Evolutionary conservation across 2,329 filamentous ascomycete species (phyloP).

Genomic region (Ophiosphaerella narmari): DNA sequence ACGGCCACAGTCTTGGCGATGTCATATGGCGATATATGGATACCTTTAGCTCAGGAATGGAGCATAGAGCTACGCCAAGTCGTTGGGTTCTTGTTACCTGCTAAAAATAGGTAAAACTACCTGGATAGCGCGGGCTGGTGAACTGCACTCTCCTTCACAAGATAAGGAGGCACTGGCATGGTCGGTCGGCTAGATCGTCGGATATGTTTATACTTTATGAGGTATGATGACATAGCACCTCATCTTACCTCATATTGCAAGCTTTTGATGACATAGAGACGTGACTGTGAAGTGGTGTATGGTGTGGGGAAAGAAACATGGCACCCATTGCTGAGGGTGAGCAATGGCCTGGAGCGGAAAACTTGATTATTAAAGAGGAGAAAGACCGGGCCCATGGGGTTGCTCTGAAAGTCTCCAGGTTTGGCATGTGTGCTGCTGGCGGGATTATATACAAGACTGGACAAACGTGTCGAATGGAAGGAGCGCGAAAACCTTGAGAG

Average conservation of each 20-base stretch:
- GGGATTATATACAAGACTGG: too few relatives aligned
- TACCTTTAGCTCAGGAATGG: too few relatives aligned
- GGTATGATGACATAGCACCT: constrained; percentile 2
- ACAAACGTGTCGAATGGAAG: too few relatives aligned
- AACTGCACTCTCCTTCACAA: not conserved
- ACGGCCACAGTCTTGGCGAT: not conserved
- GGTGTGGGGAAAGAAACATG: not conserved
- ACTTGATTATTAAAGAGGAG: not conserved
- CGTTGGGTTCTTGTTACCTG: not conserved
- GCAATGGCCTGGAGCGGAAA: not conserved
- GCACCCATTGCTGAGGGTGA: not conserved
- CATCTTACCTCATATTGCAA: constrained; percentile 1
- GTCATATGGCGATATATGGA: not conserved
- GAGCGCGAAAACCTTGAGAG: too few relatives aligned
- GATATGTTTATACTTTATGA: not conserved
- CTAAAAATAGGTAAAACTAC: too few relatives aligned
- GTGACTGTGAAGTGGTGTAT: not conserved
- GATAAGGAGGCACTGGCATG: too few relatives aligned
- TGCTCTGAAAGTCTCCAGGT: too few relatives aligned
- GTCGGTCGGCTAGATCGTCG: constrained; percentile 1
- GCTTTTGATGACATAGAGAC: not conserved
- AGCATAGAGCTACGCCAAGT: too few relatives aligned
- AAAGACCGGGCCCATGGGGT: not conserved
- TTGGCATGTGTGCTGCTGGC: too few relatives aligned
- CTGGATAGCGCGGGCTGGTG: not conserved